Evolutionary conservation across 2,329 filamentous ascomycete genomes (phyloP).

Genomic region (Claviceps maximensis): DNA sequence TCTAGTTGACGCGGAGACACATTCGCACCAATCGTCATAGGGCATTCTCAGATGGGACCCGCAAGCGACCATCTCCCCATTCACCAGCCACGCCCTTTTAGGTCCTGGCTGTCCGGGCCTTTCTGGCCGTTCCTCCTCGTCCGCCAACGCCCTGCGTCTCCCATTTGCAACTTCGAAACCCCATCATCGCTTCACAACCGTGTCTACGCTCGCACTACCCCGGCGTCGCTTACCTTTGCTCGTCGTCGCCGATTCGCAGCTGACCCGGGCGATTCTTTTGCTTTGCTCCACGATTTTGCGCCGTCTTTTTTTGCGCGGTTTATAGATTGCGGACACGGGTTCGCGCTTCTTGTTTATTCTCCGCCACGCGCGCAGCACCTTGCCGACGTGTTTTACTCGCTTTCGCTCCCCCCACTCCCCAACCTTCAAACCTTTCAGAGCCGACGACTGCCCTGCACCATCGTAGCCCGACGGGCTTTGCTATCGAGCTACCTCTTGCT

Average conservation of each 20-base stretch:
- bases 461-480: neutral
- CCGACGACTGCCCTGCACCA: slow-evolving; percentile 7
- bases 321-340: slow-evolving; percentile 15
- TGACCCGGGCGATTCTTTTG: slow-evolving; percentile 12
- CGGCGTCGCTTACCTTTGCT: slow-evolving; percentile 11
- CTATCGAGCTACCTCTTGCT: slow-evolving; percentile 5
- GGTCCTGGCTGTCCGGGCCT: slow-evolving; percentile 1
- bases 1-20: slow-evolving; percentile 4
- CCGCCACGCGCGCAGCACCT: slow-evolving; percentile 17
- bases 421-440: neutral
- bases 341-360: slow-evolving; percentile 19
- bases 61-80: slow-evolving; percentile 6
- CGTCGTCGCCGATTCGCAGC: slow-evolving; percentile 13
- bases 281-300: slow-evolving; percentile 18
- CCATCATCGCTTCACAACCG: slow-evolving; percentile 7
- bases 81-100: slow-evolving; percentile 26
- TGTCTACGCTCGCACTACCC: slow-evolving; percentile 6
- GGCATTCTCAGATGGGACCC: neutral
- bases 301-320: slow-evolving; percentile 16
- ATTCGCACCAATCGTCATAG: neutral
- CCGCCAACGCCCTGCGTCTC: neutral
- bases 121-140: neutral
- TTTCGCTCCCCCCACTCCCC: slow-evolving; percentile 7
- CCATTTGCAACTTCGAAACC: slow-evolving; percentile 7
- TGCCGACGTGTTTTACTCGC: slow-evolving; percentile 19